Conservation (phyloP, 169 alveolate species). For the Cryptosporidium andersoni region DNA sequence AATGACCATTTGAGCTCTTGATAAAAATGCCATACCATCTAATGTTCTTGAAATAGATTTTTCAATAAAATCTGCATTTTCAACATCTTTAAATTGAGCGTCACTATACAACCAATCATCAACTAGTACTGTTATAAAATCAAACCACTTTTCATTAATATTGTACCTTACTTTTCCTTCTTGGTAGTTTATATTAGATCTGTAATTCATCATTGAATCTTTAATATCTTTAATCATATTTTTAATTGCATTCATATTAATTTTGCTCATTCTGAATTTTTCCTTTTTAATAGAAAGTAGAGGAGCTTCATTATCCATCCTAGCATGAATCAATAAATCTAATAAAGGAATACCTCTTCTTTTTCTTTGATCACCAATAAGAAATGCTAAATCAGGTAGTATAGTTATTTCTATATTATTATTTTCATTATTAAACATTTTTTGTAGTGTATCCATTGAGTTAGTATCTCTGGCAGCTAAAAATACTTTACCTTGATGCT, state of each 20-base stretch:
- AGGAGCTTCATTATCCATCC: constrained; percentile 61
- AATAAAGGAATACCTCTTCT: constrained; percentile 57
- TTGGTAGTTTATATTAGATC: background rate
- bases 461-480: constrained; percentile 51
- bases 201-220: background rate
- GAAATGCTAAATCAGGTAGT: constrained; percentile 57
- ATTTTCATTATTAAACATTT: constrained; percentile 18
- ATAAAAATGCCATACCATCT: constrained; percentile 71
- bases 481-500: constrained; percentile 44
- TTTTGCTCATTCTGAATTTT: constrained; percentile 25
- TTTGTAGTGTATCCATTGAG: constrained; percentile 15
- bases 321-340: constrained; percentile 51
- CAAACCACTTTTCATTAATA: constrained; percentile 18
- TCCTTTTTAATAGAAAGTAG: background rate
- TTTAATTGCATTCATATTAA: constrained; percentile 12
- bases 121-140: constrained; percentile 24
- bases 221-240: constrained; percentile 10
- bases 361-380: constrained; percentile 69
- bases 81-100: constrained; percentile 18
- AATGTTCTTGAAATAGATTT: constrained; percentile 63
- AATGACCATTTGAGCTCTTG: constrained; percentile 62
- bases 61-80: constrained; percentile 16
- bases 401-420: constrained; percentile 9
- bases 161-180: background rate
- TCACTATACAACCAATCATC: constrained; percentile 70